A percentile compares a stretch with the other conserved stretches of the same genome.
These are phyloP conservation scores for Lactarius indigo DNA, from an alignment of 768 basidiomycete species.

Conservation along the genomic window DNA sequence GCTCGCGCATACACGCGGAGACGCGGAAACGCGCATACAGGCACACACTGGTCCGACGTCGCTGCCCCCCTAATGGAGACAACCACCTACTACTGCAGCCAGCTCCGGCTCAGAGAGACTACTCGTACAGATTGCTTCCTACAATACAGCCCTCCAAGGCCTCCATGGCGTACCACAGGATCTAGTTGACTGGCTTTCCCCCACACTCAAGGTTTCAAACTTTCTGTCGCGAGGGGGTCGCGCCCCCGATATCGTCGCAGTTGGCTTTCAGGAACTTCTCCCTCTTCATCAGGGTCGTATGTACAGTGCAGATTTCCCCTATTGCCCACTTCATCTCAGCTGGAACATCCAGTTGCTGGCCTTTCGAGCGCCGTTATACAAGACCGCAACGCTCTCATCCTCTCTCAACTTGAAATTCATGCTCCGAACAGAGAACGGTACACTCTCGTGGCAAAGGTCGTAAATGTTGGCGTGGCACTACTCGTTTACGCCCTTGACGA, in stretches of 20 bases:
- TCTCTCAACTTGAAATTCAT: constrained; percentile 67
- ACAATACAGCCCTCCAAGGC: constrained; percentile 89
- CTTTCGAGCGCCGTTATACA: constrained; percentile 67
- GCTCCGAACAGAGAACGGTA: constrained; percentile 72
- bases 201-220: constrained; percentile 71
- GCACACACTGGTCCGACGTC: background rate
- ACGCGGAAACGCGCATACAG: background rate
- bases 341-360: constrained; percentile 59
- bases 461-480: constrained; percentile 84
- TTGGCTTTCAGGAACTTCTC: constrained; percentile 91
- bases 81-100: constrained; percentile 5
- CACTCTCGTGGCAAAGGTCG: constrained; percentile 70
- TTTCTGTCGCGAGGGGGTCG: constrained; percentile 62
- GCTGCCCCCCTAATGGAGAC: background rate
- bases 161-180: constrained; percentile 72
- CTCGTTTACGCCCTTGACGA: constrained; percentile 83
- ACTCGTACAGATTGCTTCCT: constrained; percentile 79
- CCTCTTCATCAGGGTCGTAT: constrained; percentile 83
- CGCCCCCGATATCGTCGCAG: constrained; percentile 83
- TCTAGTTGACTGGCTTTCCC: constrained; percentile 88
- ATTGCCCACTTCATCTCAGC: constrained; percentile 15
- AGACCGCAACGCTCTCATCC: constrained; percentile 66
- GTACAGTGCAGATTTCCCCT: constrained; percentile 3
- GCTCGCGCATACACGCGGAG: background rate
- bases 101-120: constrained; percentile 33